Evolutionary conservation across 495 filamentous ascomycete species (phyloP).

Genomic region (Glonium stellatum): DNA sequence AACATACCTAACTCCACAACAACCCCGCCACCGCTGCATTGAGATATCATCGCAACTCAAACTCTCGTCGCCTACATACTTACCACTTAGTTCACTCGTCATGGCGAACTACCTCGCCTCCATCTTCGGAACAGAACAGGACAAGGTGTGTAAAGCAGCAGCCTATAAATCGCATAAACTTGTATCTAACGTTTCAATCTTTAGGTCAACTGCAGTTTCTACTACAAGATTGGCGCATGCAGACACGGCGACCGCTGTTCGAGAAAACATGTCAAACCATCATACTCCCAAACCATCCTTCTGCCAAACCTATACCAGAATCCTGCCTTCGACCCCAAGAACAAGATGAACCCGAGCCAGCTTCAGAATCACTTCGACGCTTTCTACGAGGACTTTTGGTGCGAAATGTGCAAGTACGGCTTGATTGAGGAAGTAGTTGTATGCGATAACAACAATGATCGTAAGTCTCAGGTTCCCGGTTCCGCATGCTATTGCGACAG

Average conservation of each 20-base stretch:
- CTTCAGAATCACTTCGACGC: constrained; percentile 99
- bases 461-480: constrained; percentile 45
- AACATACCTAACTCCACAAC: background rate
- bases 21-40: background rate
- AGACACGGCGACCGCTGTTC: constrained; percentile 96
- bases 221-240: constrained; percentile 98
- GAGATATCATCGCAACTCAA: background rate
- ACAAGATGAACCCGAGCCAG: constrained; percentile 88
- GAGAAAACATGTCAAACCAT: constrained; percentile 97
- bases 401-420: constrained; percentile 68
- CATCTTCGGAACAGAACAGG: constrained; percentile 99
- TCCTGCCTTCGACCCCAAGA: constrained; percentile 93
- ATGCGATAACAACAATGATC: constrained; percentile 79
- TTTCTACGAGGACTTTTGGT: constrained; percentile 99
- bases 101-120: constrained; percentile 98
- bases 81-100: background rate
- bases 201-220: constrained; percentile 64
- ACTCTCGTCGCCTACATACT: background rate
- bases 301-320: constrained; percentile 99
- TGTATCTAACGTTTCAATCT: constrained; percentile 9
- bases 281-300: constrained; percentile 93
- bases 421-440: constrained; percentile 44
- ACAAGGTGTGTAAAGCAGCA: constrained; percentile 57
- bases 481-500: constrained; percentile 5
- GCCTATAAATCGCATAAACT: background rate